A percentile compares a stretch with the other conserved stretches of the same genome.
These are phyloP conservation scores for Erigeron canadensis DNA, from an alignment of 129 eudicot species.

Conservation along the genomic window DNA sequence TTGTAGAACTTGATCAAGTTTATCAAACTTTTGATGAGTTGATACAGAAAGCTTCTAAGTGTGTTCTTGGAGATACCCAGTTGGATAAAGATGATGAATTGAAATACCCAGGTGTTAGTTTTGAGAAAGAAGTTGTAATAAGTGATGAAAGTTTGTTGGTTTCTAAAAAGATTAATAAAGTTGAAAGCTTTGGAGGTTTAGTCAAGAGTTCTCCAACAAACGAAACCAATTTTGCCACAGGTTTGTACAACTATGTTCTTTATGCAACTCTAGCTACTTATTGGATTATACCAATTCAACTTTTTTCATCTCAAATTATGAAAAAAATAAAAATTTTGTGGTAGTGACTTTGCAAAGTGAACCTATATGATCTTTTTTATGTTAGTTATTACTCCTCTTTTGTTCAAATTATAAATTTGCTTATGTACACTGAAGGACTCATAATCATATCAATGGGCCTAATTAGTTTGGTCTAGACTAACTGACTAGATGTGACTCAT, in stretches of 20 bases:
- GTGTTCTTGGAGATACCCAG: constrained; percentile 55
- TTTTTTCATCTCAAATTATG: not conserved
- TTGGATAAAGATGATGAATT: constrained; percentile 32
- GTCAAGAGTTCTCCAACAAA: constrained; percentile 37
- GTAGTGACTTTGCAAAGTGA: too few species aligned
- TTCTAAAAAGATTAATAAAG: constrained; percentile 29
- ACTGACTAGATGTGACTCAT: too few species aligned
- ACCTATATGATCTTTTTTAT: too few species aligned
- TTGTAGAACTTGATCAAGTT: constrained; percentile 56
- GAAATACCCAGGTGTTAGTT: constrained; percentile 30
- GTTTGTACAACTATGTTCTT: constrained; percentile 33
- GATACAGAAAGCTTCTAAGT: constrained; percentile 56
- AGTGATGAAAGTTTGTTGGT: constrained; percentile 39
- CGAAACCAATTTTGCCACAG: constrained; percentile 40
- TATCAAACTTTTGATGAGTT: constrained; percentile 57
- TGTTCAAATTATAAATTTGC: not conserved
- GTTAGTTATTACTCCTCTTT: too few species aligned
- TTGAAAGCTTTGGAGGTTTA: constrained; percentile 38
- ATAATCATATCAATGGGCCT: not conserved
- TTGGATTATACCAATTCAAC: not conserved
- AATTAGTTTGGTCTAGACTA: not conserved
- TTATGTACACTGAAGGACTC: not conserved
- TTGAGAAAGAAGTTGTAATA: constrained; percentile 30
- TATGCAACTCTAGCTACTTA: not conserved
- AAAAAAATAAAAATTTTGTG: too few species aligned